Conservation (phyloP, 345 rosid species). For the Ricinus communis region DNA sequence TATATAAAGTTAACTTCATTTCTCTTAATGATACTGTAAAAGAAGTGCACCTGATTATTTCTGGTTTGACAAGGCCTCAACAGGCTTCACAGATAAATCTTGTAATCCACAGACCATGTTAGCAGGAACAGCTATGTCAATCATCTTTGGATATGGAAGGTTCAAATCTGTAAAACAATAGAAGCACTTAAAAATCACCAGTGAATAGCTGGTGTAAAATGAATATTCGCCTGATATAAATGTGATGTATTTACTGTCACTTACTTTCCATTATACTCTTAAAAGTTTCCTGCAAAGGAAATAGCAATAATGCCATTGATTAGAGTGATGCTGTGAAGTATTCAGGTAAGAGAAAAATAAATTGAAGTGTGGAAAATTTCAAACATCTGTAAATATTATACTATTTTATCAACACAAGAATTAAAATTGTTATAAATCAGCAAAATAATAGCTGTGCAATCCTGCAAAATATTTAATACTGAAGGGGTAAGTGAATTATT, state of each 20-base stretch:
- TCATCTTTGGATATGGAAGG: slow-evolving; percentile 87
- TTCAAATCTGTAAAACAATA: slow-evolving; percentile 55
- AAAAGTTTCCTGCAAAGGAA: slow-evolving; percentile 69
- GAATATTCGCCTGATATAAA: background rate
- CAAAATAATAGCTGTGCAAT: background rate
- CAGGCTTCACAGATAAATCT: slow-evolving; percentile 39
- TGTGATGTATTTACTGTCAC: slow-evolving; percentile 17
- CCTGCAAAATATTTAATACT: background rate
- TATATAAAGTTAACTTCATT: too few relatives aligned
- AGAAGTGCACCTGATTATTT: background rate
- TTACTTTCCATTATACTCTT: slow-evolving; percentile 79
- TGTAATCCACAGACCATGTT: slow-evolving; percentile 90
- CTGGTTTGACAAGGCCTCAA: slow-evolving; percentile 1
- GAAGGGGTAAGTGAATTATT: background rate
- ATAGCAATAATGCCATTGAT: background rate
- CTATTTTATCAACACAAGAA: background rate
- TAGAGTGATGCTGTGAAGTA: background rate
- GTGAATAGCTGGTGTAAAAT: background rate
- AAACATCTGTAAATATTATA: too few relatives aligned
- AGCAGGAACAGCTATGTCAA: slow-evolving; percentile 80
- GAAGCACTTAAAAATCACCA: background rate
- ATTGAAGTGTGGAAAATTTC: too few relatives aligned
- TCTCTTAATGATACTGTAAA: background rate
- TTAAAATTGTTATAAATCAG: background rate
- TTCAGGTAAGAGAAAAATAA: background rate